Evolutionary conservation across 1,139 yeast species (phyloP).

Genomic region (Protomyces inundatus): DNA sequence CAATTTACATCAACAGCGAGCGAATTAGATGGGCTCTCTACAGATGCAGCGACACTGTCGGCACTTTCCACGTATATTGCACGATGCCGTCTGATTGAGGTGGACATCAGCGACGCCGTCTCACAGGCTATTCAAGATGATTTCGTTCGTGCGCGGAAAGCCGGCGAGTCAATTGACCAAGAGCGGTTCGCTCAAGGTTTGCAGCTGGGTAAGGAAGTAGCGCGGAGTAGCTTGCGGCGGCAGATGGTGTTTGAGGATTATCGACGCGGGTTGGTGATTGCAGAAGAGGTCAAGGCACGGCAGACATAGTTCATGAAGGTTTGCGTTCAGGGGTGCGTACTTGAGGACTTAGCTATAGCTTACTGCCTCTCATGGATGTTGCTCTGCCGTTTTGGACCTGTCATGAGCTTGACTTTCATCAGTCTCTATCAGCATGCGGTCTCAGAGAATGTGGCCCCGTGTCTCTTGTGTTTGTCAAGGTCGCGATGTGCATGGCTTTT

Average conservation of each 20-base stretch:
- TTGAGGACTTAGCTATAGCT: too few species aligned
- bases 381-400: too few species aligned
- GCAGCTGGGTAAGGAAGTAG: constrained; percentile 22
- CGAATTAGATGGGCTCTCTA: background rate
- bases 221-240: constrained; percentile 22
- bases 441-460: too few species aligned
- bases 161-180: constrained; percentile 25
- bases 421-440: too few species aligned
- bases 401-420: too few species aligned
- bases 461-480: too few species aligned
- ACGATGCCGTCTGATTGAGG: constrained; percentile 7
- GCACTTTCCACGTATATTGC: constrained; percentile 10
- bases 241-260: constrained; percentile 26
- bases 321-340: too few species aligned
- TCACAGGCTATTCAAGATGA: constrained; percentile 25
- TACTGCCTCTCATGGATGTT: too few species aligned
- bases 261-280: background rate
- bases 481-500: too few species aligned
- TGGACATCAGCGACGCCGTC: constrained; percentile 24
- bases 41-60: background rate
- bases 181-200: constrained; percentile 21
- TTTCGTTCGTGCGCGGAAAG: constrained; percentile 27
- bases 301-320: too few species aligned
- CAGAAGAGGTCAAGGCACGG: background rate
- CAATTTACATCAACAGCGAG: background rate